Evolutionary conservation across 805 yeast genomes (phyloP), one percentile per base, ranked within the genome.

Genomic region (Yarrowia sp.): DNA sequence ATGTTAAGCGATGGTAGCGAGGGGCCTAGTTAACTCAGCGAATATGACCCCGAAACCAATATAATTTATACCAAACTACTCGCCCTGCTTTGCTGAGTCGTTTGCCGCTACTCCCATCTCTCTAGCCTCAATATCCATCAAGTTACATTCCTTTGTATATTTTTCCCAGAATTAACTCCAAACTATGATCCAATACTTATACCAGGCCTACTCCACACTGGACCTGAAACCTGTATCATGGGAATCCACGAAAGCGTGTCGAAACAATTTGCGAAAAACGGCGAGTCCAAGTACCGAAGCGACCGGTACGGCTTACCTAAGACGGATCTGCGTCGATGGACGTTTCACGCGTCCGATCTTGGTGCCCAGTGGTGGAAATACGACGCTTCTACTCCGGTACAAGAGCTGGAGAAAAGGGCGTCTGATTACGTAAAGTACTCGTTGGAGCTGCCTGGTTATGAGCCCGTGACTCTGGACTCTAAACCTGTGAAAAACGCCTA

Each of bases 351-450:
- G 0, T 87, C 87, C 67, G 82, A 83, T 36, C 75, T 87, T 14
- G 99, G 99, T 16, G 81, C 88, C 19, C 90, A 90, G 71, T 81
- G 82, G 48, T 93, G 99, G 99, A 86, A 83, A 30, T 93, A 79
- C 22, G 80, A 82, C 21, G 51, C 12, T 1, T 19, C 32, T 0
- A 67, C 75, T 1, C 64, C 67, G 3, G 67, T n/a, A n/a, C n/a
- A 71, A 0, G 81, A 83, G 35, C 67, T 66, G 33, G 67, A 44
- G 3, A 36, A 35, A n/a, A 62, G 74, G 0, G 82, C 82, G 3
- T 67, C 74, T 17, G 67, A 68, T 14, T 75, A 70, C 66, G 71
- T 72, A 32, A 62, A 67, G 59, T 69, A 71, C 68, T 74, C 74
- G 61, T 65, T 78, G 66, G 67, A 61, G 19, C 68, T 65, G 41